Evolutionary conservation across 305 asterid species (phyloP), one percentile per base, ranked within the genome.

Genomic region (Fraxinus latifolia): DNA sequence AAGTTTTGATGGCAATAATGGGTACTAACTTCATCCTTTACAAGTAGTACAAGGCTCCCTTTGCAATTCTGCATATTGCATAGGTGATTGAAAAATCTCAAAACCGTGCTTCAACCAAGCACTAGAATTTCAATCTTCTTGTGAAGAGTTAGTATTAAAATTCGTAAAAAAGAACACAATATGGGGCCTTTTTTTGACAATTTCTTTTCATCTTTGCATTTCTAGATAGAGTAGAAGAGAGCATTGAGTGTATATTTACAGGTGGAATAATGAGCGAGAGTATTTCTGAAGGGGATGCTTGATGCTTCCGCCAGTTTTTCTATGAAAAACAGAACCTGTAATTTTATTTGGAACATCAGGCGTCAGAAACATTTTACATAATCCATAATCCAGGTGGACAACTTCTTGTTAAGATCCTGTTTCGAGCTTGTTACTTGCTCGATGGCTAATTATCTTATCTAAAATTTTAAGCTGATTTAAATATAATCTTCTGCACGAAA

Each of bases 1-100:
- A 47, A 90, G 90, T 86, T 93, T 90, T 74, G 97, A 92, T 65
- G 93, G 86, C 70, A 88, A 82, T 74, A 92, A 90, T 12, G 89
- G 90, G 78, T 87, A 84, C 85, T 9, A 33, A 47, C 76, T 80
- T 25, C 12, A 21, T 14, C 31, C 72, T 80, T 25, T 12, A 21
- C 3, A 17, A 67, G 73, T 27, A 6, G 4, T 53, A 47, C 9
- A 19, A 47, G 58, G 50, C 67, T 72, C 62, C 76, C 36, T 19
- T 70, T 44, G 7, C 23, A 74, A 55, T 75, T 55, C 77, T 74
- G 77, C 82, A n/a, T 4, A 53, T 53, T 53, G 34, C 17, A 15
- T 17, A 1, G 23, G 15, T 81, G 39, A 70, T 6, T 19, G 7
- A 80, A 33, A 39, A 0, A 19, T 55, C 77, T 15, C 19, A 12